Evolutionary conservation across 768 basidiomycete species (phyloP).

Genomic region (Rhizopogon sp.): DNA sequence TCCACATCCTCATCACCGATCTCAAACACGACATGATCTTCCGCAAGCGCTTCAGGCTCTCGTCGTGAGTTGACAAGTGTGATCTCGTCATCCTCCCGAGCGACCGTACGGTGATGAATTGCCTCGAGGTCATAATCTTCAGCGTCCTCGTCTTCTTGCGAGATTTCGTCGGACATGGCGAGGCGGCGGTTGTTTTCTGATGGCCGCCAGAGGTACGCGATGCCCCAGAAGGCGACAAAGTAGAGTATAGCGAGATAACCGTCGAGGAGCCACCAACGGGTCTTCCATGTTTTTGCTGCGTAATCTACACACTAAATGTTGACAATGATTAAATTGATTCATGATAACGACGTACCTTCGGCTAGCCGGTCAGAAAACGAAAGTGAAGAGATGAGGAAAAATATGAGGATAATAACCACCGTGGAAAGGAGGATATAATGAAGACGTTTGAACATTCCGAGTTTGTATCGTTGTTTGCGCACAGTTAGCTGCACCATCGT

Average conservation of each 20-base stretch:
- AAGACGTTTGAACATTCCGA: slow-evolving; percentile 83
- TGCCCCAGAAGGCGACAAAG: slow-evolving; percentile 69
- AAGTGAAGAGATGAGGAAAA: slow-evolving; percentile 91
- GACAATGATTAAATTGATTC: neutral
- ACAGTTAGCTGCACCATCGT: slow-evolving; percentile 84
- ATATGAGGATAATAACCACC: slow-evolving; percentile 75
- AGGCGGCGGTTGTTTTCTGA: slow-evolving; percentile 86
- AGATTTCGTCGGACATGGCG: slow-evolving; percentile 94
- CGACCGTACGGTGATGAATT: slow-evolving; percentile 50
- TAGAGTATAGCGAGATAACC: slow-evolving; percentile 92
- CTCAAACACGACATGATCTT: slow-evolving; percentile 82
- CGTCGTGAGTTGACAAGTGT: slow-evolving; percentile 65
- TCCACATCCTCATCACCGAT: slow-evolving; percentile 82
- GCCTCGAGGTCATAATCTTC: slow-evolving; percentile 89
- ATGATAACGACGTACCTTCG: slow-evolving; percentile 55
- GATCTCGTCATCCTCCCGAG: slow-evolving; percentile 57
- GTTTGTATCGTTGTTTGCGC: slow-evolving; percentile 83
- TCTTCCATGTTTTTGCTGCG: slow-evolving; percentile 83
- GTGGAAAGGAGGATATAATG: slow-evolving; percentile 82
- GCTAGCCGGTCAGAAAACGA: slow-evolving; percentile 88
- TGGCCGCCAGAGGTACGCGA: slow-evolving; percentile 92
- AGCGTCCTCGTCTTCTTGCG: slow-evolving; percentile 91
- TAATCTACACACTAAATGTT: slow-evolving; percentile 57
- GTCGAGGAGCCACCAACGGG: slow-evolving; percentile 95
- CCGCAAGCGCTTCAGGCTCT: slow-evolving; percentile 42